phyloP scores from a whole-genome alignment of 2,329 filamentous ascomycete genomes.

The Neoascochyta sp. region DNA sequence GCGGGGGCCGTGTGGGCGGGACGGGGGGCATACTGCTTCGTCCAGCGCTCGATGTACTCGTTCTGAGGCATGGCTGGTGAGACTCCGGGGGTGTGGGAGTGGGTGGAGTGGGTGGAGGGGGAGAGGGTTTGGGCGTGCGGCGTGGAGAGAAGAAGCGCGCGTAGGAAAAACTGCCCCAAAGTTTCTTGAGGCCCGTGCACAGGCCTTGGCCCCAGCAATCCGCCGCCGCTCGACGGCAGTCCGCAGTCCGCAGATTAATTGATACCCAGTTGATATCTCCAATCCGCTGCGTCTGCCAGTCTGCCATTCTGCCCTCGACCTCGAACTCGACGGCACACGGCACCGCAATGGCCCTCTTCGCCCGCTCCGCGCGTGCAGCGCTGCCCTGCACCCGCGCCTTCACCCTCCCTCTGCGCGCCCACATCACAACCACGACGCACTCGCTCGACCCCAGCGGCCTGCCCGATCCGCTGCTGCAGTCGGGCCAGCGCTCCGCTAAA shows the following conservation, averaged over 20 bases:
- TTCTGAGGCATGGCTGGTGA: slow-evolving; percentile 68
- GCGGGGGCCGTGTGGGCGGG: background rate
- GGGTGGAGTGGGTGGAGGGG: slow-evolving; percentile 7
- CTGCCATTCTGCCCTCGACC: no score
- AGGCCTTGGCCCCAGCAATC: no score
- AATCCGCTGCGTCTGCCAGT: no score
- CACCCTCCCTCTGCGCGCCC: slow-evolving; percentile 51
- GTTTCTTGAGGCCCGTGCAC: no score
- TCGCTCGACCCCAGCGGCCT: slow-evolving; percentile 37
- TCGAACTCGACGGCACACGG: background rate
- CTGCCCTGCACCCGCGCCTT: slow-evolving; percentile 58
- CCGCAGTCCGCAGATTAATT: no score
- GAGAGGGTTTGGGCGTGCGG: slow-evolving; percentile 4
- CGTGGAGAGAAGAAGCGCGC: slow-evolving; percentile 5
- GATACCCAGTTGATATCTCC: no score
- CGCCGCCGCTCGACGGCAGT: no score
- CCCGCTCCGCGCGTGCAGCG: slow-evolving; percentile 59
- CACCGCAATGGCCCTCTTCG: slow-evolving; percentile 39
- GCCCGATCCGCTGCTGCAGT: slow-evolving; percentile 46
- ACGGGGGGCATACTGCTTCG: slow-evolving; percentile 53
- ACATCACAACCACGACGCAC: slow-evolving; percentile 43
- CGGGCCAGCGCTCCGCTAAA: slow-evolving; percentile 39
- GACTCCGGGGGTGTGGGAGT: no score
- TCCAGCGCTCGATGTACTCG: slow-evolving; percentile 72
- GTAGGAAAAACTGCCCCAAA: no score